Evolutionary conservation across 2,329 filamentous ascomycete species (phyloP).

Genomic region (Fusarium sp.): DNA sequence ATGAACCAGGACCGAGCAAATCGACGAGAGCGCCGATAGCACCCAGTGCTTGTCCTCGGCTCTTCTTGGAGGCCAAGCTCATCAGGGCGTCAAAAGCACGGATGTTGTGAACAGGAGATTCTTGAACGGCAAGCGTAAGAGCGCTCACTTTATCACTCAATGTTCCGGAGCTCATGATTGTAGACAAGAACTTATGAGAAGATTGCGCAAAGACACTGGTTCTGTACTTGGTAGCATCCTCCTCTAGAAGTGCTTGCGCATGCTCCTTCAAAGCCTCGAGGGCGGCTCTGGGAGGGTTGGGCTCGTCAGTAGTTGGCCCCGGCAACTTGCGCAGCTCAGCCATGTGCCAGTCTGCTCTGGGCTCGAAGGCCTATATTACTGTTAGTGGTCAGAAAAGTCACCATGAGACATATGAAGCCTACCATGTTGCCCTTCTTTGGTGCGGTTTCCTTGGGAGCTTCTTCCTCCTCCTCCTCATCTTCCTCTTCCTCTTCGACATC

Average conservation of each 20-base stretch:
- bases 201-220: slow-evolving; percentile 82
- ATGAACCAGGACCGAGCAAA: slow-evolving; percentile 87
- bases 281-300: slow-evolving; percentile 56
- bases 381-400: slow-evolving; percentile 51
- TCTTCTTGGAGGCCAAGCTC: slow-evolving; percentile 88
- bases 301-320: slow-evolving; percentile 58
- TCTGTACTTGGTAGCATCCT: slow-evolving; percentile 81
- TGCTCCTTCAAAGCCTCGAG: slow-evolving; percentile 72
- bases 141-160: slow-evolving; percentile 97
- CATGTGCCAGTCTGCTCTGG: slow-evolving; percentile 68
- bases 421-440: slow-evolving; percentile 52
- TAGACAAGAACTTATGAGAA: slow-evolving; percentile 94
- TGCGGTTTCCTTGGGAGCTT: slow-evolving; percentile 48
- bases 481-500: slow-evolving; percentile 36
- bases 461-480: slow-evolving; percentile 45
- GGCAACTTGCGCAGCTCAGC: slow-evolving; percentile 59
- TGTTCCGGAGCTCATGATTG: slow-evolving; percentile 96
- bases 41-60: slow-evolving; percentile 89
- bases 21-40: slow-evolving; percentile 95
- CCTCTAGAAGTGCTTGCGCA: slow-evolving; percentile 78
- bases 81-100: slow-evolving; percentile 90
- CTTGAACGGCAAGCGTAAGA: slow-evolving; percentile 91
- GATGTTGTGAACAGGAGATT: slow-evolving; percentile 92
- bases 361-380: slow-evolving; percentile 64
- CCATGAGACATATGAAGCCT: slow-evolving; percentile 31